Evolutionary conservation across 352 stramenopile genomes (phyloP), one percentile per base, ranked within the genome.

Genomic region (Peronosclerospora sorghi): DNA sequence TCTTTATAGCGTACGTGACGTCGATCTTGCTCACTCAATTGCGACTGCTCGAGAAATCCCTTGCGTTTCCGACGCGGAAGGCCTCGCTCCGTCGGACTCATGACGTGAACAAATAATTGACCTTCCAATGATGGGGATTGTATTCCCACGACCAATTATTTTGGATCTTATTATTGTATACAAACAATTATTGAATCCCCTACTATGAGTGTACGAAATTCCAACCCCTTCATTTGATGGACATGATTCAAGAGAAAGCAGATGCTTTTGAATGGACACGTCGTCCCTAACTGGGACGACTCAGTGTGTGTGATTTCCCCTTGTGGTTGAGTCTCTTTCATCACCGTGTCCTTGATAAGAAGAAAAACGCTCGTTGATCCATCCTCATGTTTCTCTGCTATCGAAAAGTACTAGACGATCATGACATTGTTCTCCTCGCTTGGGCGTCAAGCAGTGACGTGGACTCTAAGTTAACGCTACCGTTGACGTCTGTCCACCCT

Each of bases 1-100:
- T 90, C 74, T 41, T 86, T 77, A 37, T 67, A 82, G 20, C 77
- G 74, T 42, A 90, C 68, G 8, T 73, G 58, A 17, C 77, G 77
- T 15, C 77, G 72, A 55, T 90, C 77, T 41, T 73, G 65, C 19
- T 86, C 70, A 1, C 59, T 84, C 39, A 86, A 51, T 42, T 82
- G 57, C 36, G 74, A 86, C 27, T 84, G 59, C 35, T 77, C 62
- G n/a, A 86, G 56, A 32, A 83, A 82, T 0, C 65, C 69, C 32
- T 62, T 62, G 19, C 48, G 55, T 8, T 47, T 49, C 30, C 56
- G 56, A 9, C 50, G 36, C 4, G 52, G 45, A 39, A 35, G 4
- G 39, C 32, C 1, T 30, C 24, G 10, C 51, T 45, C 19, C 41
- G 24, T 10, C 23, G 44, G 20, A 32, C 14, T 5, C n/a, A n/a